These are phyloP conservation scores for Geoglossum cookeanum DNA, from an alignment of 2,329 filamentous ascomycete species.

Conservation along the genomic window DNA sequence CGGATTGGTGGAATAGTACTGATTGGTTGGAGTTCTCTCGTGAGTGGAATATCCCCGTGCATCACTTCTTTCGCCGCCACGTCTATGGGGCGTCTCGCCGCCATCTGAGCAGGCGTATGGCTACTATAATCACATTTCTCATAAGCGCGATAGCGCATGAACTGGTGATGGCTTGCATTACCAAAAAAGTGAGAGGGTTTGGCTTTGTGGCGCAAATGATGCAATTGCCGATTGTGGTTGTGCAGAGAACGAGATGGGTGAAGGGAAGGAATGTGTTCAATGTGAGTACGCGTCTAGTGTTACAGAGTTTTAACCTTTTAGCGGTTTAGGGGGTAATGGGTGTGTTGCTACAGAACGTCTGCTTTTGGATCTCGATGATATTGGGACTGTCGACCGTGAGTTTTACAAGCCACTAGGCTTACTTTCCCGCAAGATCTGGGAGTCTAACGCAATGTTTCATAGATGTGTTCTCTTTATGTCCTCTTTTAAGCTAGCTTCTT, in stretches of 20 bases:
- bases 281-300: conserved; percentile 17
- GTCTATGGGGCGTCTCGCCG: conserved; percentile 73
- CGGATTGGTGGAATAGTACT: conserved; percentile 44
- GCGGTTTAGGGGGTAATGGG: not conserved
- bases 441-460: not conserved
- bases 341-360: conserved; percentile 38
- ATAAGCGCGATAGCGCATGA: conserved; percentile 83
- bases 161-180: conserved; percentile 94
- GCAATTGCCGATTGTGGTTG: conserved; percentile 82
- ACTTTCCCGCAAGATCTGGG: not conserved
- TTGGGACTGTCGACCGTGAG: conserved; percentile 62
- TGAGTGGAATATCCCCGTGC: conserved; percentile 96
- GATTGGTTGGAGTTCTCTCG: conserved; percentile 63
- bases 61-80: conserved; percentile 85
- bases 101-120: conserved; percentile 54
- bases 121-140: conserved; percentile 80
- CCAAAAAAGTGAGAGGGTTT: conserved; percentile 87
- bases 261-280: conserved; percentile 60
- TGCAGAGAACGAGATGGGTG: conserved; percentile 67
- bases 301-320: not conserved
- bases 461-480: conserved; percentile 4
- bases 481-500: not conserved
- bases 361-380: conserved; percentile 88
- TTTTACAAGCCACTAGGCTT: conserved; percentile 7
- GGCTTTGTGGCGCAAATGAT: conserved; percentile 92